Percentiles rank a stretch among this genome's conserved stretches.
These are phyloP conservation scores for Neostapfia colusana DNA, from an alignment of 176 grass and related monocot species.

Conservation along the genomic window DNA sequence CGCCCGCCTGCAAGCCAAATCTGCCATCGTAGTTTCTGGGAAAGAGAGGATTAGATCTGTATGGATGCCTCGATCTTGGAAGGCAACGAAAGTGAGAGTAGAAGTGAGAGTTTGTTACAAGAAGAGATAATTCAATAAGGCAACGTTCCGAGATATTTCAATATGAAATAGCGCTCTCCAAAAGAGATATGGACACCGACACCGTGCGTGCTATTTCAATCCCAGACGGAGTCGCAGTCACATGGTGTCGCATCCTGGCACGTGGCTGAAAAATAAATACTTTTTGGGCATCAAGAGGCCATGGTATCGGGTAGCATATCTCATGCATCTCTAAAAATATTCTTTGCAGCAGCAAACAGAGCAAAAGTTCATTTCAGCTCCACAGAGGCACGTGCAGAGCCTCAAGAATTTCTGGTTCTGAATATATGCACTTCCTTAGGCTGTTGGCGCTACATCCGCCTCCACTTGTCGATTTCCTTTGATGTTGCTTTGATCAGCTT, in stretches of 20 bases:
- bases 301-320: slow-evolving; percentile 31
- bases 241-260: slow-evolving; percentile 44
- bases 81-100: too few species aligned
- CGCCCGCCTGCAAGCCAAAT: too few species aligned
- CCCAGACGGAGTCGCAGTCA: slow-evolving; percentile 24
- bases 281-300: slow-evolving; percentile 7
- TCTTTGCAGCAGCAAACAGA: slow-evolving; percentile 13
- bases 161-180: slow-evolving; percentile 29
- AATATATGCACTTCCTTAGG: neutral
- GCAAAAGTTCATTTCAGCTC: slow-evolving; percentile 13
- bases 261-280: slow-evolving; percentile 36
- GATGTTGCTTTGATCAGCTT: slow-evolving; percentile 79
- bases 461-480: slow-evolving; percentile 88
- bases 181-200: slow-evolving; percentile 33
- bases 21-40: too few species aligned
- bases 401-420: neutral
- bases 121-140: too few species aligned
- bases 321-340: slow-evolving; percentile 36
- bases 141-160: slow-evolving; percentile 23
- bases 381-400: neutral
- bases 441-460: slow-evolving; percentile 46
- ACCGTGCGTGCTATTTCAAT: slow-evolving; percentile 18
- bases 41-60: too few species aligned
- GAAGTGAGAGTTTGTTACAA: too few species aligned
- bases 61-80: too few species aligned